Evolutionary conservation across 2,329 filamentous ascomycete genomes (phyloP).

Genomic region (Alternaria triticimaculans): DNA sequence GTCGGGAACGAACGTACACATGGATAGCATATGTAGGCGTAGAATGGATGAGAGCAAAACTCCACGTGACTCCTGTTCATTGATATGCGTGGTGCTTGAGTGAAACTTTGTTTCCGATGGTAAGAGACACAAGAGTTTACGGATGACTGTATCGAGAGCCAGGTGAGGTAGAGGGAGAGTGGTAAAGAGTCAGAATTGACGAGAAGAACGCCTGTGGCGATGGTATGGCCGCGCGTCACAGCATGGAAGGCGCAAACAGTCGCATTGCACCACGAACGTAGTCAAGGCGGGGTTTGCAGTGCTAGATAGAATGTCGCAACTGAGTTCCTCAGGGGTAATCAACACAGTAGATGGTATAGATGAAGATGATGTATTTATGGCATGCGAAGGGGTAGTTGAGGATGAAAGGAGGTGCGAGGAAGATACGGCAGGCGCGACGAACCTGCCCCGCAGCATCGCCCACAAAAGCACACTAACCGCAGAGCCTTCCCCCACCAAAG

Average conservation of each 20-base stretch:
- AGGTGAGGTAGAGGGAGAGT: fast-evolving
- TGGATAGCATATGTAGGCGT: neutral
- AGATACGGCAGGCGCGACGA: constrained; percentile 23
- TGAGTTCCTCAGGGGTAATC: neutral
- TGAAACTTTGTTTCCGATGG: neutral
- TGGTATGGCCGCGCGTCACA: neutral
- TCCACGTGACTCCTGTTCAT: fast-evolving
- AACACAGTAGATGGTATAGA: neutral
- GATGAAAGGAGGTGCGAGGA: neutral
- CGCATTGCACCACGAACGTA: neutral
- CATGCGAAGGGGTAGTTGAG: neutral
- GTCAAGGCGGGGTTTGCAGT: neutral
- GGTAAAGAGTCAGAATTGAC: neutral
- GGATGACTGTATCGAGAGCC: neutral
- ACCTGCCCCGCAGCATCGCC: constrained; percentile 36
- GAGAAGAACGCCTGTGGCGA: neutral
- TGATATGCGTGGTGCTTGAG: fast-evolving
- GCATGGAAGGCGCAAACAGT: neutral
- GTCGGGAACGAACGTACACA: fast-evolving
- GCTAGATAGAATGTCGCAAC: neutral
- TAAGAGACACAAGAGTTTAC: neutral
- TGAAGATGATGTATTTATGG: neutral
- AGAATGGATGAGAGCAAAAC: neutral
- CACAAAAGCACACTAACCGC: constrained; percentile 37
- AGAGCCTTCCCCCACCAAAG: constrained; percentile 27